Base-by-base conservation (phyloP, 2,329 filamentous ascomycete species). In the Sclerotinia nivalis region DNA sequence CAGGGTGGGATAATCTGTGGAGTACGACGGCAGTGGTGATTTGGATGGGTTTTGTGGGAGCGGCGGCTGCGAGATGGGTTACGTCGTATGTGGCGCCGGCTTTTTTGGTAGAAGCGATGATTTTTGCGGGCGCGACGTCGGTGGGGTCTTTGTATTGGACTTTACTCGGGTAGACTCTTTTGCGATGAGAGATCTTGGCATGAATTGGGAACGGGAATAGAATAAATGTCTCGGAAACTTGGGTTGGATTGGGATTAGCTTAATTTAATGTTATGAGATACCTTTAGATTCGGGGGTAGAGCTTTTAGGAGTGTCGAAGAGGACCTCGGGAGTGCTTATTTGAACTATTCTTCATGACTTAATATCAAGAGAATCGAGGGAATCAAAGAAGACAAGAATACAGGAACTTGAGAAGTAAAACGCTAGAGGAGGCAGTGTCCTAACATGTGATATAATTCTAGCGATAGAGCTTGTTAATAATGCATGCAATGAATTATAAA, bases 11-110 rank as follows among this genome's bases (percentile, higher is more conserved):
- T 37, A 71, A 73, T 31, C 45, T 73, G 7, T 73, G 72, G 71
- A 68, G 55, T 56, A 71, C 69, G 15, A 72, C 59, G 7, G 71
- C 71, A 3, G 69, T 73, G 22, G 71, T 71, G 1, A 12, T 64
- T 2, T 73, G 72, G 72, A 72, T 73, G 72, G 72, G 72, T 0
- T 71, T 73, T 56, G 71, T 73, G 2, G 71, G 52, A n/a, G 71
- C 72, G 6, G 72, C 66, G 8, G n/a, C 69, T 5, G 66, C 68
- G 15, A 66, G 72, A 28, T 72, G 54, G n/a, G 20, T 68, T 20
- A 60, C 58, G 0, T 54, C 31, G 15, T 49, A 67, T 28, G 7
- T 70, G 9, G 72, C 62, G 49, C 68, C 68, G 28, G 60, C 59
- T 8, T 69, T 72, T 37, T 52, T 73, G 58, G 52, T 70, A 8